These are phyloP conservation scores for Asterophora parasitica DNA, from an alignment of 768 basidiomycete genomes.

Conservation along the genomic window DNA sequence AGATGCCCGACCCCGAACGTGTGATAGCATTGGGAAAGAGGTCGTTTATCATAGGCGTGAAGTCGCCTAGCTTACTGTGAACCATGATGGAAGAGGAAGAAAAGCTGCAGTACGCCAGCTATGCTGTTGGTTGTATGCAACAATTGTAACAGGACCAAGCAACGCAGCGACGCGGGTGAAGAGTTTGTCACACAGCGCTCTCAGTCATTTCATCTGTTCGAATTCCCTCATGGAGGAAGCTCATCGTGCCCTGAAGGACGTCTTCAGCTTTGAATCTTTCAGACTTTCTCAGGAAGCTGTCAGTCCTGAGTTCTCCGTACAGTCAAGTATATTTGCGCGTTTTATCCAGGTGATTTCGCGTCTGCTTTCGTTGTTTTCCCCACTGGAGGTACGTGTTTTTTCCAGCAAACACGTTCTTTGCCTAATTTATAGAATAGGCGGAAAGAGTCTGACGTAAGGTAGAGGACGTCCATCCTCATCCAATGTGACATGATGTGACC, in stretches of 20 bases:
- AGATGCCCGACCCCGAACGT: slow-evolving; percentile 11
- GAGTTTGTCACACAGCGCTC: too few relatives aligned
- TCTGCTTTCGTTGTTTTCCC: slow-evolving; percentile 15
- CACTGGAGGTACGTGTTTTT: slow-evolving; percentile 11
- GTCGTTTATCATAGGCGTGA: neutral
- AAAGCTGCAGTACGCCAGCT: neutral
- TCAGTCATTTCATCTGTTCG: too few relatives aligned
- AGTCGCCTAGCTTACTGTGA: neutral
- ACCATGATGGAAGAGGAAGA: neutral
- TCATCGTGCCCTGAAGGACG: slow-evolving; percentile 10
- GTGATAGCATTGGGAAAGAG: neutral
- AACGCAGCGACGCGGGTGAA: neutral
- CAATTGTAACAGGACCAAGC: slow-evolving; percentile 1
- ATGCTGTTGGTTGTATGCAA: neutral
- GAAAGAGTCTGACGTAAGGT: slow-evolving; percentile 17
- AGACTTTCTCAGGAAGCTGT: slow-evolving; percentile 11
- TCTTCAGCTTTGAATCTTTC: slow-evolving; percentile 10
- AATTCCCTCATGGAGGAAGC: slow-evolving; percentile 9
- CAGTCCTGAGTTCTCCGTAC: neutral
- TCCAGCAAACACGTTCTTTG: neutral
- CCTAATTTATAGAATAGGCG: slow-evolving; percentile 24
- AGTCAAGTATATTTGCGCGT: neutral
- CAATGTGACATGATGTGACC: too few relatives aligned
- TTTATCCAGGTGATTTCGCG: slow-evolving; percentile 10
- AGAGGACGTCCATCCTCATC: too few relatives aligned